Base-by-base conservation (phyloP, 1,139 yeast species). In the Debaryomyces subglobosus region DNA sequence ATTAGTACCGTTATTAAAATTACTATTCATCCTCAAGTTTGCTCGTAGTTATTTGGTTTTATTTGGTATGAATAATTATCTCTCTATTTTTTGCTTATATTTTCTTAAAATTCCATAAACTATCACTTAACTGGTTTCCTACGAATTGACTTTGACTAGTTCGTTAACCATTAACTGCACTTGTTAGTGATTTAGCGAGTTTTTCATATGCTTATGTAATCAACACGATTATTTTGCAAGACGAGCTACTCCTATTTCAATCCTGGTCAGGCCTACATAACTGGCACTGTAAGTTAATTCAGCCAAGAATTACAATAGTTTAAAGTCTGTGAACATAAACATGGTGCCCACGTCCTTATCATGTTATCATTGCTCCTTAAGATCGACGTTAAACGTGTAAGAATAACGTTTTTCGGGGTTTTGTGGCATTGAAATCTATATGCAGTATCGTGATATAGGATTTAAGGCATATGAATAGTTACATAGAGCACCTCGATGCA, bases 21-120 rank as follows among this genome's bases (percentile, higher is more conserved):
- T 47, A 27, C 43, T 33, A 47, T 47, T 47, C 46, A 43, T 46
- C 45, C 43, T 40, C 43, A 27, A 27, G 25, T 39, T 27, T 30
- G 35, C 23, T 27, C 15, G 24, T 40, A 10, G 35, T 40, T 12
- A 5, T 4, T 20, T 30, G 13, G 16, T 16, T 23, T 37, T 9
- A 21, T 37, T 20, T 24, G 32, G 30, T 37, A 12, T 37, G 30
- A 37, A 37, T 37, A 16, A 23, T 12, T 37, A 15, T 37, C 40
- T 13, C 30, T 37, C 30, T 40, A 18, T 21, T 32, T 4, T 15
- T 30, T 20, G 16, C 36, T 40, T 10, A 6, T 13, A 16, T 20
- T 27, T 24, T 12, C 37, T 40, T 20, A 40, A 40, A 12, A 40
- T 40, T 27, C 20, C 43, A 40, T 30, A 40, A 32, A 40, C 20